A percentile compares a stretch with the other conserved stretches of the same genome.
Conservation (phyloP, 2,329 filamentous ascomycete species). For the Setomelanomma holmii region DNA sequence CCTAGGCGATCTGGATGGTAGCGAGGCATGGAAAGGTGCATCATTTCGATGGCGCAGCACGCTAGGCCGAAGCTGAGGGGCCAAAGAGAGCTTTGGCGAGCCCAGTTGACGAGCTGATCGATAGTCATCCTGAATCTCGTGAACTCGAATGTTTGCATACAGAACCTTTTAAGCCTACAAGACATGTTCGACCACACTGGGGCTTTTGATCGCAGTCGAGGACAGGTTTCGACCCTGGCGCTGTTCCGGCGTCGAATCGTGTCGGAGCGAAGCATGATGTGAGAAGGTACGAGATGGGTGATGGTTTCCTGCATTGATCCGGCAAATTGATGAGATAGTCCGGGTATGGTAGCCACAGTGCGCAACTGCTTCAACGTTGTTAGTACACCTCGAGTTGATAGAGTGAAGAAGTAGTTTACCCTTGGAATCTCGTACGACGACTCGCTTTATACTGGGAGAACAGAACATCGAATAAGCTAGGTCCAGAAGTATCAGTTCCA, state of each 20-base stretch:
- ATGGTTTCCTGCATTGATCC: too few species aligned
- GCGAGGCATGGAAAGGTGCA: slow-evolving; percentile 84
- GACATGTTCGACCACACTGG: slow-evolving; percentile 16
- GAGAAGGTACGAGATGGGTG: not conserved
- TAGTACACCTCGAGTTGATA: too few species aligned
- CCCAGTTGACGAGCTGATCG: slow-evolving; percentile 73
- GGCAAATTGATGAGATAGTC: too few species aligned
- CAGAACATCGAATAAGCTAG: too few species aligned
- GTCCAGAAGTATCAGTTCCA: too few species aligned
- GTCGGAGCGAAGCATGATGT: not conserved
- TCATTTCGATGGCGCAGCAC: slow-evolving; percentile 91
- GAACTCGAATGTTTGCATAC: not conserved
- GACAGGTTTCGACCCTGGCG: not conserved
- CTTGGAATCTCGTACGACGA: too few species aligned
- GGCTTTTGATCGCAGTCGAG: slow-evolving; percentile 2
- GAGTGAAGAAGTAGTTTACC: too few species aligned
- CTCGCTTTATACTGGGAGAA: too few species aligned
- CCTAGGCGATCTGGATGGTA: slow-evolving; percentile 89
- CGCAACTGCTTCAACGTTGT: too few species aligned
- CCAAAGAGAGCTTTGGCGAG: slow-evolving; percentile 82
- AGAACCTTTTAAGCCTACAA: slow-evolving; percentile 5
- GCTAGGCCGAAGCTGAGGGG: slow-evolving; percentile 87
- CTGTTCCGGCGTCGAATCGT: not conserved
- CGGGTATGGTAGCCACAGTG: too few species aligned
- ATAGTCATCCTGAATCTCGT: not conserved